Base-by-base conservation (phyloP, 1,284 basidiomycete species). In the Tetrapyrgos nigripes region DNA sequence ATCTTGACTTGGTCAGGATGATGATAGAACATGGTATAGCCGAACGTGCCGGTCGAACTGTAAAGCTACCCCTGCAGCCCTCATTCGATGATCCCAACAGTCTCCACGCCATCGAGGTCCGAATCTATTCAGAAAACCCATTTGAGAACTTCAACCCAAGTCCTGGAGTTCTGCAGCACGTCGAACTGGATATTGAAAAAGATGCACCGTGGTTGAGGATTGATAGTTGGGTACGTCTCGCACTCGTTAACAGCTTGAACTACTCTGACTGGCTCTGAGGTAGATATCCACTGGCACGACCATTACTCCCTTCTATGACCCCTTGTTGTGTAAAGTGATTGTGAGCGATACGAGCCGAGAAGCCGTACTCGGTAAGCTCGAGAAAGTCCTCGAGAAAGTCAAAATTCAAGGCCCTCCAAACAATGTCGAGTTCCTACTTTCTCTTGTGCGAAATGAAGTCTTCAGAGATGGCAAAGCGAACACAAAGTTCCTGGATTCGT, bases 111-210 rank as follows among this genome's bases (percentile, higher is more conserved):
- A 86, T 91, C 51, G 89, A 92, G 71, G 83, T 77, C 1, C 82
- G 88, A 6, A 68, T 91, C 4, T 91, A 91, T 64, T 83, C 84
- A 50, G 89, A 91, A 71, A 86, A 89, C 59, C 86, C 89, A 0
- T 76, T 80, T 0, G 77, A 80, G 6, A 75, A 77, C 27, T 91
- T 89, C 69, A 73, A 75, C 37, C 89, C 89, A 1, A 83, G 79
- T 45, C 83, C 88, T 10, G 89, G 89, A 1, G 70, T 87, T 1
- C 75, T 91, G 19, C 87, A 89, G 62, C 63, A 77, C 49, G 87
- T 89, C 1, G 65, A 76, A 11, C 72, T 87, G 53, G 71, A 75
- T 1, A 57, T 71, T 6, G 53, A 45, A 19, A 44, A 57, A 1
- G 53, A 69, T 24, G 66, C 70, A 26, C 70, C 73, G 3, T 85